These are phyloP conservation scores for Botrytis tulipae DNA, from an alignment of 2,329 filamentous ascomycete genomes.

Conservation along the genomic window DNA sequence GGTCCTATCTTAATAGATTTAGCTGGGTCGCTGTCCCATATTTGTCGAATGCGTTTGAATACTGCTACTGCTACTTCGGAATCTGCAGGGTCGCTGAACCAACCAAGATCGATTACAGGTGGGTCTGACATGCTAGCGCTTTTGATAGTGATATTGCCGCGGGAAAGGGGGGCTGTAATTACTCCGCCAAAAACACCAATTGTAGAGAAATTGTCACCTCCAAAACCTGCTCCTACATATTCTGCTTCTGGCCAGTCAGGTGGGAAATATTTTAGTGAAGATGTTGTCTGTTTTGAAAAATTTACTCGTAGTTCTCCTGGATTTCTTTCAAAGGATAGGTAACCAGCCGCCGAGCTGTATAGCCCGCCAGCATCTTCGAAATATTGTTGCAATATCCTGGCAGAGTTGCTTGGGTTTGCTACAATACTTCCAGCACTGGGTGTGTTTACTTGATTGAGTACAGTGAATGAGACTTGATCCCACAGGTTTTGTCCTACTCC, in stretches of 20 bases:
- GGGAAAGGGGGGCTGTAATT: constrained; percentile 39
- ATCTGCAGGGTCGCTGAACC: constrained; percentile 45
- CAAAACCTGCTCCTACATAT: constrained; percentile 20
- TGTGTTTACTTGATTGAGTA: constrained; percentile 19
- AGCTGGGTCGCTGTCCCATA: constrained; percentile 3
- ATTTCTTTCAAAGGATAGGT: constrained; percentile 24
- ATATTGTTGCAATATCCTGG: constrained; percentile 1
- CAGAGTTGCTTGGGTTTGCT: neutral
- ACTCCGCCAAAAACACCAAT: constrained; percentile 23
- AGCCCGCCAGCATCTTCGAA: constrained; percentile 1
- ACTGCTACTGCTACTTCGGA: constrained; percentile 44
- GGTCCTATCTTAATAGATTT: neutral
- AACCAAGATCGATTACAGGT: constrained; percentile 46
- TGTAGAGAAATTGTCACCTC: constrained; percentile 3
- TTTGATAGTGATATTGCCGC: constrained; percentile 41
- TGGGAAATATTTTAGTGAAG: constrained; percentile 10
- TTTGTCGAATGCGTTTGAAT: constrained; percentile 44
- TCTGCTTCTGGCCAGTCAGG: constrained; percentile 26
- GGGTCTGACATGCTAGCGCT: constrained; percentile 38
- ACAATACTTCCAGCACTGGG: constrained; percentile 10
- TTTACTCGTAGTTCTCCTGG: constrained; percentile 6
- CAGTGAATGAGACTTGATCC: constrained; percentile 22
- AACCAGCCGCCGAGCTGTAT: constrained; percentile 11
- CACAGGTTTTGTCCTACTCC: constrained; percentile 51
- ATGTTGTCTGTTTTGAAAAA: constrained; percentile 4